Base-by-base conservation (phyloP, 768 basidiomycete genomes). In the Pulveroboletus sp. region DNA sequence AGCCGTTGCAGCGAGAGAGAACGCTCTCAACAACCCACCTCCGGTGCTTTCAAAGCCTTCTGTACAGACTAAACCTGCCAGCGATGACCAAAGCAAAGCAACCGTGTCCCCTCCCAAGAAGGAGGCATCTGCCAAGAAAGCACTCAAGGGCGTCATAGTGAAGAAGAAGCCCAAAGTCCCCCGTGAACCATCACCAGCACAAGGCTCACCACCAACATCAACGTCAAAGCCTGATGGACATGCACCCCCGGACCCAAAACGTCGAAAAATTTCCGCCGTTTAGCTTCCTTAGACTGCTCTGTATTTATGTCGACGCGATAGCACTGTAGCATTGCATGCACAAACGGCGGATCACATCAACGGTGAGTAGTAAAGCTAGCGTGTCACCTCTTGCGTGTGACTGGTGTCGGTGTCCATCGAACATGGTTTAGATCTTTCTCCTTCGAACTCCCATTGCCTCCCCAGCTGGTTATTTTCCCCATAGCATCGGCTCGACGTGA, bases 391-490 rank as follows among this genome's bases (percentile, higher is more conserved):
- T 49, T 65, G 53, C 81, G 70, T 29, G 71, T 62, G 16, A 69
- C 67, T n/a, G 74, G 87, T 32, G 86, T 89, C 8, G 88, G 88
- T 36, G 89, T 91, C 89, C 89, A 91, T 61, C 88, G 71, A 19
- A 87, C 76, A 27, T 73, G 74, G 55, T 77, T 80, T 42, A 88
- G 58, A 56, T 88, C 87, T 52, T 74, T 78, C 50, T 83, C 83
- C 63, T 77, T 79, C 32, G 63, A 63, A 53, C 69, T 72, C 37
- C 48, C 54, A 14, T 60, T 58, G 22, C 71, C 69, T 48, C 79
- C 78, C 86, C 87, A 87, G 5, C 76, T 71, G 5, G 80, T 73
- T 17, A 69, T 63, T 50, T 69, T 73, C 31, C 77, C 80, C 81
- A 85, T 85, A 9, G 75, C 81, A n/a, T 86, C 87, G 12, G 81